Percentiles rank a stretch among this genome's conserved stretches.
Conservation (phyloP, 495 filamentous ascomycete genomes). For the Penicillium coprophilum region DNA sequence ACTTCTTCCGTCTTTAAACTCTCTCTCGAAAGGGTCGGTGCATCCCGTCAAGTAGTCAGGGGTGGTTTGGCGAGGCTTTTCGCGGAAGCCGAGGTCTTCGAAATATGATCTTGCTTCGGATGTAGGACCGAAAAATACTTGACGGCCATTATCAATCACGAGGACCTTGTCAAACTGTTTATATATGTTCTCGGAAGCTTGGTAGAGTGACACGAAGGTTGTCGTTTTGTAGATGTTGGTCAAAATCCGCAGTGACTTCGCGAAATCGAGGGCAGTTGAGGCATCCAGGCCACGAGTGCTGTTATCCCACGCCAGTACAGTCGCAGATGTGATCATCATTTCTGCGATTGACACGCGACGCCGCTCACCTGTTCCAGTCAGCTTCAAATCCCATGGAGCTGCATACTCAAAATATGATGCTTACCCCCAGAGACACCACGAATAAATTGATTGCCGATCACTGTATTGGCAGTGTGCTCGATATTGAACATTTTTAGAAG, state of each 20-base stretch:
- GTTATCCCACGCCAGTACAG: constrained; percentile 80
- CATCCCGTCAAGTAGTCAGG: constrained; percentile 84
- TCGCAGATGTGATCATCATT: constrained; percentile 69
- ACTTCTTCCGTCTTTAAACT: constrained; percentile 65
- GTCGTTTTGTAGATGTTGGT: constrained; percentile 77
- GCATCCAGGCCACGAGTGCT: constrained; percentile 81
- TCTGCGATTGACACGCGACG: constrained; percentile 59
- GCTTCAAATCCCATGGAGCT: neutral
- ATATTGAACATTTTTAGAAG: constrained; percentile 89
- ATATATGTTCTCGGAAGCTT: constrained; percentile 83
- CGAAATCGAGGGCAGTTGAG: constrained; percentile 71
- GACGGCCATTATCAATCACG: constrained; percentile 73
- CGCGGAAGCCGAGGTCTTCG: constrained; percentile 74
- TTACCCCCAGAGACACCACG: constrained; percentile 72
- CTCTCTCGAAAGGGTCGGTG: constrained; percentile 79
- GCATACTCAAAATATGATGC: neutral
- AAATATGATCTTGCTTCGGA: constrained; percentile 74
- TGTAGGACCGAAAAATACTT: constrained; percentile 78
- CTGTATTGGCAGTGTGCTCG: constrained; percentile 75
- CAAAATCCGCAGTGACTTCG: constrained; percentile 71
- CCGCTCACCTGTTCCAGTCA: constrained; percentile 58
- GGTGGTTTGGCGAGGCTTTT: constrained; percentile 79
- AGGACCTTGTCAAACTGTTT: constrained; percentile 84
- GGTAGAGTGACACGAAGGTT: constrained; percentile 80
- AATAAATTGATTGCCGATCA: constrained; percentile 77